Evolutionary conservation across 1,284 basidiomycete genomes (phyloP), one percentile per base, ranked within the genome.

Genomic region (Microbotryum saponariae): DNA sequence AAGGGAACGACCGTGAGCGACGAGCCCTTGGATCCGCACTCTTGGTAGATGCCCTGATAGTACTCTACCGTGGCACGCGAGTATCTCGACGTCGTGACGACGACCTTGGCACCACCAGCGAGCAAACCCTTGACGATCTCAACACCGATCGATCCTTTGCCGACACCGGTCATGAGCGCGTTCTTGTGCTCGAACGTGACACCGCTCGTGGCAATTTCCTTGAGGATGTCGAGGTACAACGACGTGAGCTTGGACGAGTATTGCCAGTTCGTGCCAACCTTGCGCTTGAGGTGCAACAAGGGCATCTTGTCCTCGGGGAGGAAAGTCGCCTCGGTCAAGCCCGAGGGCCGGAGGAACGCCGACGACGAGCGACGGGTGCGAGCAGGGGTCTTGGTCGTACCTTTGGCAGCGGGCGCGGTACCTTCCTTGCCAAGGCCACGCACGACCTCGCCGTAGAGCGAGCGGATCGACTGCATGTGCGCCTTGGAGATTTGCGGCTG

Each of bases 171-270:
- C 52, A 97, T 83, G 44, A 98, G 83, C 1, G 94, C 94, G 72
- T 97, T 97, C 82, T 97, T 97, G 79, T 94, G 92, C 78, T 94
- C 88, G 83, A 97, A 98, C 1, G 92, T 93, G 20, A 93, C 96
- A 51, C 94, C 94, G 10, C 93, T 92, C 0, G 93, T 96, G 12
- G 96, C 94, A 71, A 98, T 97, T 78, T 98, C 96, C 73, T 92
- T 89, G 53, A 98, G 81, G 68, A 98, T 88, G 73, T 97, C 93
- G 69, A 97, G 85, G 77, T 98, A 77, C 33, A 74, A 69, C 57
- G 70, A 62, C 51, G 94, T 98, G 63, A 98, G 81, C 78, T 97
- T 97, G 78, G 88, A 90, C 72, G 88, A 92, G 79, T 97, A 97
- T 73, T 94, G 89, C 91, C 94, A 98, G 73, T 83, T 86, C 23